Base-by-base conservation (phyloP, 2,329 filamentous ascomycete genomes). In the Leptographium flavum region DNA sequence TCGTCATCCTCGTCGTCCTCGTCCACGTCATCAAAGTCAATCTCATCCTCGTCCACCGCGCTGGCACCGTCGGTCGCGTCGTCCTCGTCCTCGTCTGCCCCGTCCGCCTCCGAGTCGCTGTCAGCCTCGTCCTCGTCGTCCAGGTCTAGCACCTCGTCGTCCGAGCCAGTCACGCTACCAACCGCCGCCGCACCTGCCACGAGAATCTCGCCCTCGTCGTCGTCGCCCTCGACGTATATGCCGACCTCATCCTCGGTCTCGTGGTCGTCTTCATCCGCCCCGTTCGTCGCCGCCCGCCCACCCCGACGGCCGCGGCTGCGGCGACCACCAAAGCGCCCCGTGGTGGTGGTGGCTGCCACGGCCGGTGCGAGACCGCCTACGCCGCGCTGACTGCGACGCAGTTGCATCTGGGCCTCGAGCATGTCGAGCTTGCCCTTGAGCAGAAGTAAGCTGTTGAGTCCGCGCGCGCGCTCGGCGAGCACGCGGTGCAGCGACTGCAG, bases 381-480 rank as follows among this genome's bases (percentile, higher is more conserved):
- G 13, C 47, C 60, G 50, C 63, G 71, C 56, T 82, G 77, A 63
- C 87, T 47, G 46, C 77, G 78, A 42, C 92, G 73, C 55, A 94
- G 67, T 55, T 85, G 78, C 61, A 96, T 81, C 64, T 98, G 92
- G 7, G 86, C 81, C 56, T 92, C 83, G 41, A 96, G 72, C 76
- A 98, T 86, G 58, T 96, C 90, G 28, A 98, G 72, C 63, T 95
- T 94, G 22, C 92, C 92, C 68, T 95, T 95, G 49, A 98, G 73
- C 19, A 88, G 76, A 31, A 98, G 69, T 39, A 98, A 69, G 52
- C 83, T 86, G 50, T 83, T 79, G 22, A 96, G 70, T 15, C 86
- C 87, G 51, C 80, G 81, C 30, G 87, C 82, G 36, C 92, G 79
- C 64, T 94, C 86, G 50, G 87, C 82, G 48, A 96, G 75, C 17